A percentile compares a stretch with the other conserved stretches of the same genome.
Conservation (phyloP, 2,329 filamentous ascomycete species). For the Penicillium sp. region DNA sequence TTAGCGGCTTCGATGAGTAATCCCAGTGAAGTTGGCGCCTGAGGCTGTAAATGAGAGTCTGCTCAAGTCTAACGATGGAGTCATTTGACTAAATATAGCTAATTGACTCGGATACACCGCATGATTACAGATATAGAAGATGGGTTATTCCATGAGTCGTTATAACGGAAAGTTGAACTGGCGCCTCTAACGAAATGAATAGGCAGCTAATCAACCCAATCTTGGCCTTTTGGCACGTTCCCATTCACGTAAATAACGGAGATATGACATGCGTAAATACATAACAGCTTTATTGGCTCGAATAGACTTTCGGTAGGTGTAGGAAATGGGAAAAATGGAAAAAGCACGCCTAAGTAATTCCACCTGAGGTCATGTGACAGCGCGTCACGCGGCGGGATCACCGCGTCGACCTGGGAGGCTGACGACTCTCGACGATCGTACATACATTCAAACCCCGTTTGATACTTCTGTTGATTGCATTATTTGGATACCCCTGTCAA, state of each 20-base stretch:
- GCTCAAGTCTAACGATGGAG: not conserved
- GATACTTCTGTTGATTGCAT: not conserved
- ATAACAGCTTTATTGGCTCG: too few species aligned
- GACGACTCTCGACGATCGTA: constrained; percentile 3
- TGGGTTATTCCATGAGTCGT: too few species aligned
- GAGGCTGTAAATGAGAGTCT: not conserved
- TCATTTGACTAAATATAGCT: not conserved
- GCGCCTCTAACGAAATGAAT: too few species aligned
- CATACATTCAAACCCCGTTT: not conserved
- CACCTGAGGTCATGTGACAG: constrained; percentile 25
- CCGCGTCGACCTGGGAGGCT: constrained; percentile 2
- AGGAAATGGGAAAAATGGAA: too few species aligned
- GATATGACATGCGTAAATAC: too few species aligned
- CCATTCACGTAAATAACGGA: too few species aligned
- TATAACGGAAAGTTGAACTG: too few species aligned
- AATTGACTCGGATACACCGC: not conserved
- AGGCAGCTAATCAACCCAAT: too few species aligned
- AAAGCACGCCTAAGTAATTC: not conserved
- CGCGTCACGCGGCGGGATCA: constrained; percentile 25
- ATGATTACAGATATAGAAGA: too few species aligned
- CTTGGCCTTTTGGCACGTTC: too few species aligned
- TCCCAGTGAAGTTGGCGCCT: not conserved
- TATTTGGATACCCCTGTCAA: not conserved
- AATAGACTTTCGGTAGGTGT: too few species aligned
- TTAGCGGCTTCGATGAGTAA: constrained; percentile 11